Percentiles rank a stretch among this genome's conserved stretches.
phyloP scores from a whole-genome alignment of 2,329 filamentous ascomycete species.

The Talaromyces sp. region DNA sequence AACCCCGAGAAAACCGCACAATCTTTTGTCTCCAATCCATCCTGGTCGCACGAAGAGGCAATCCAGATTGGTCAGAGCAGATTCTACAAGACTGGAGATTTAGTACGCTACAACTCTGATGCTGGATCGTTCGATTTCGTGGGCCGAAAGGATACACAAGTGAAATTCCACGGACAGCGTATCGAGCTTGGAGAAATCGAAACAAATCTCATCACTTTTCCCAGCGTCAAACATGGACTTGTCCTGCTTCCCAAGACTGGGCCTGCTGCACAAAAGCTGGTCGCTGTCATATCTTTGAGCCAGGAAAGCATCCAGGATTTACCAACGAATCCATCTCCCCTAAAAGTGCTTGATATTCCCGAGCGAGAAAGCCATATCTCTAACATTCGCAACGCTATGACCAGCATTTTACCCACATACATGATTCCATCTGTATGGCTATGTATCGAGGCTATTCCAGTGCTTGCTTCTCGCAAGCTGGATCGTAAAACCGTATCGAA shows the following conservation, averaged over 20 bases:
- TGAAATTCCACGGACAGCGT: slow-evolving; percentile 43
- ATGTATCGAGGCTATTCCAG: slow-evolving; percentile 13
- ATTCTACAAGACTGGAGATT: slow-evolving; percentile 36
- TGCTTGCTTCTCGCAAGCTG: slow-evolving; percentile 17
- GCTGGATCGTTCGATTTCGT: slow-evolving; percentile 34
- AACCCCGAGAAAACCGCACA: slow-evolving; percentile 36
- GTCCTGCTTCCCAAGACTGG: slow-evolving; percentile 37
- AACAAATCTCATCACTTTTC: slow-evolving; percentile 27
- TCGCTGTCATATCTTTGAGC: slow-evolving; percentile 13
- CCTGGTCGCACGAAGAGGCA: slow-evolving; percentile 31
- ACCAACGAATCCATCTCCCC: not conserved
- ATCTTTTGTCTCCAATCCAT: slow-evolving; percentile 37
- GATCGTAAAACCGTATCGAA: slow-evolving; percentile 9
- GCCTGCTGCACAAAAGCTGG: slow-evolving; percentile 11
- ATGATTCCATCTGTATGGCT: slow-evolving; percentile 19
- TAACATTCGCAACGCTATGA: not conserved
- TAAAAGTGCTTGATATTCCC: slow-evolving; percentile 1
- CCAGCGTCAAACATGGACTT: slow-evolving; percentile 33
- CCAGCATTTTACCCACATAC: slow-evolving; percentile 9
- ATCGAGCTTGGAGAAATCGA: slow-evolving; percentile 44
- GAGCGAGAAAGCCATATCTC: slow-evolving; percentile 20
- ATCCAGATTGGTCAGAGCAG: slow-evolving; percentile 31
- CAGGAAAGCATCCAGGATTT: not conserved
- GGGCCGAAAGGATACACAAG: slow-evolving; percentile 37
- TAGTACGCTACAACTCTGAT: slow-evolving; percentile 34